These are phyloP conservation scores for Evansstolkia leycettana DNA, from an alignment of 495 filamentous ascomycete genomes.

Conservation along the genomic window DNA sequence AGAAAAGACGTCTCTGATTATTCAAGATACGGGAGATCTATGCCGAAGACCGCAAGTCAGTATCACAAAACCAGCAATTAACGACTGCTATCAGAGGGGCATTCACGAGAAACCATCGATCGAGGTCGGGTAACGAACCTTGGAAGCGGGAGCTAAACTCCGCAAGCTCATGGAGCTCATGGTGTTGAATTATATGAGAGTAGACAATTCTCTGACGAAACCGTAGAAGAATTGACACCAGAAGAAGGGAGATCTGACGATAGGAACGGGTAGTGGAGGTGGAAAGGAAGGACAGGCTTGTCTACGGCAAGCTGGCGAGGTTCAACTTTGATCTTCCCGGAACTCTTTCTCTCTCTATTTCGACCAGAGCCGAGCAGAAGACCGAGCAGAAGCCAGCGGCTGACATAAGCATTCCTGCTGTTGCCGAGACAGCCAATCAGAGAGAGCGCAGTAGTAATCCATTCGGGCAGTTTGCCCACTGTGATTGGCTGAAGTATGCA, in stretches of 20 bases:
- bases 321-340: slow-evolving; percentile 1
- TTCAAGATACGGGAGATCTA: slow-evolving; percentile 36
- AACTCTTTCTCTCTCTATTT: too few species aligned
- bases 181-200: slow-evolving; percentile 23
- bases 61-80: slow-evolving; percentile 1
- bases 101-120: slow-evolving; percentile 3
- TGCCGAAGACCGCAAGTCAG: slow-evolving; percentile 12
- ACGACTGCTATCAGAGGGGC: slow-evolving; percentile 1
- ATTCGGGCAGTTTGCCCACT: slow-evolving; percentile 16
- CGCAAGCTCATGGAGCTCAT: slow-evolving; percentile 49
- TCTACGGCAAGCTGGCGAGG: slow-evolving; percentile 12
- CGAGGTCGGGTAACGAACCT: slow-evolving; percentile 36
- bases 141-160: slow-evolving; percentile 45
- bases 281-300: slow-evolving; percentile 8
- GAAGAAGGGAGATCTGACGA: slow-evolving; percentile 6
- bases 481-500: slow-evolving; percentile 15
- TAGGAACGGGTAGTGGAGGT: slow-evolving; percentile 13
- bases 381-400: slow-evolving; percentile 7
- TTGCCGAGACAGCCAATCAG: slow-evolving; percentile 28
- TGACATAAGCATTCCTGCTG: slow-evolving; percentile 26
- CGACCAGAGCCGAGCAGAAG: too few species aligned
- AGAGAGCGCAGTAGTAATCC: slow-evolving; percentile 19
- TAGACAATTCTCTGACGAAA: slow-evolving; percentile 17
- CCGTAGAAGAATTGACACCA: slow-evolving; percentile 9
- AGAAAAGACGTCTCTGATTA: slow-evolving; percentile 62